phyloP scores from a whole-genome alignment of 2,329 filamentous ascomycete genomes.

The Cercospora sojina region DNA sequence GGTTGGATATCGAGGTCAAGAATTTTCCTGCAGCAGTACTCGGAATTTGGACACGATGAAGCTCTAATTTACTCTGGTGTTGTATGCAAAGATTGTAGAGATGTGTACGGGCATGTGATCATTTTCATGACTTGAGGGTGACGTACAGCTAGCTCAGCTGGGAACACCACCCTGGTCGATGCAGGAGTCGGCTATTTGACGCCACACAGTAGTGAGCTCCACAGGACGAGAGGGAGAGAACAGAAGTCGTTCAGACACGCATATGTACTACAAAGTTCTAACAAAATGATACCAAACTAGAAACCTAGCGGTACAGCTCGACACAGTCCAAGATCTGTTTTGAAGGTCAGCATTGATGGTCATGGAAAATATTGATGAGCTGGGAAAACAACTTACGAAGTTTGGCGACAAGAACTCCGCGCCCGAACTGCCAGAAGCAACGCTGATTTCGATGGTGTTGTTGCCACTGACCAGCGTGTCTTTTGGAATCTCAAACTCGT shows the following conservation, averaged over 20 bases:
- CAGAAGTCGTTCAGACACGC: too few relatives aligned
- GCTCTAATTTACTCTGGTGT: neutral
- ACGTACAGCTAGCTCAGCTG: neutral
- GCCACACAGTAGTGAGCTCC: neutral
- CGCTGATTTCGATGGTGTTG: slow-evolving; percentile 17
- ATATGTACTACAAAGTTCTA: too few relatives aligned
- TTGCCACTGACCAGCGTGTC: slow-evolving; percentile 10
- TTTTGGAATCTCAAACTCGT: slow-evolving; percentile 16
- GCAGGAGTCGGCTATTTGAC: neutral
- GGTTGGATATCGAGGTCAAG: neutral
- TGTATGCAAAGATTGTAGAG: neutral
- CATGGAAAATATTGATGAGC: neutral
- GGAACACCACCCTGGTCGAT: neutral
- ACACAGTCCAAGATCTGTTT: slow-evolving; percentile 23
- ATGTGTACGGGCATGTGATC: neutral
- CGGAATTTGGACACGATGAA: neutral
- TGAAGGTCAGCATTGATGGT: neutral
- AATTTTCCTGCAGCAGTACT: neutral
- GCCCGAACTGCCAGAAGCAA: slow-evolving; percentile 12
- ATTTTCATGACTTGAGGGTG: neutral
- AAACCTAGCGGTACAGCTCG: slow-evolving; percentile 19
- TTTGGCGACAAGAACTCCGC: slow-evolving; percentile 17
- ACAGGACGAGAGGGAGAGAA: too few relatives aligned
- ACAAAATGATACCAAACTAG: too few relatives aligned
- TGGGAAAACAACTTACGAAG: slow-evolving; percentile 15